Base-by-base conservation (phyloP, 1,284 basidiomycete species). In the Malassezia caprae region DNA sequence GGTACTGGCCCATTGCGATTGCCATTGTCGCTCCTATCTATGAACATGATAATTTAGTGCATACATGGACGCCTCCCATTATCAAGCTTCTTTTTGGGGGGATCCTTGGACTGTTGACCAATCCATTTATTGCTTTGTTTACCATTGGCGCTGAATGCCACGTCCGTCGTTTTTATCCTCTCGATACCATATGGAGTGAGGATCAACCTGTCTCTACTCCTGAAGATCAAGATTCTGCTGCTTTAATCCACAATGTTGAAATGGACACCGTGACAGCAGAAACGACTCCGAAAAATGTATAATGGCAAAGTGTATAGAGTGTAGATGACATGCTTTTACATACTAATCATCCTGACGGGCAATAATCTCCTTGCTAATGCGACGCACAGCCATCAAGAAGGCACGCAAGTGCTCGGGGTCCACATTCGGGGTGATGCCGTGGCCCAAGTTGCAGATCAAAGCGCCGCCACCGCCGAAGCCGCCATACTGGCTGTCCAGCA, bases 391-490 rank as follows among this genome's bases (percentile, higher is more conserved):
- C 57, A 66, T 62, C 41, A 74, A 60, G 59, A 66, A 74, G 30
- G 59, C 60, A 48, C 58, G 60, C 48, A 74, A 56, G n/a, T 67
- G 60, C 52, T 73, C 69, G 8, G 72, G 69, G 60, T 74, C 71
- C 3, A 73, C 71, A 21, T 67, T 68, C 4, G 72, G 72, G n/a
- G 71, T 73, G 65, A 98, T 94, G 4, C 93, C 93, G 76, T 98
- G 94, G 1, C 94, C 94, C 30, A 99, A 78, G 77, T 98, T 98
- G 24, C 87, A 87, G 69, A 98, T 96, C 40, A 76, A 76, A 5
- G 81, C 81, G 56, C 77, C 79, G 39, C 57, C 58, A 11, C 76
- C 73, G 40, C 81, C 80, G 78, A 96, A 96, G 21, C 81, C 81
- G 61, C 82, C 79, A 48, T 67, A 65, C 27, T 68, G 70, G 58